A percentile compares a stretch with the other conserved stretches of the same genome.
These are phyloP conservation scores for Coleophoma eucalyptorum DNA, from an alignment of 2,329 filamentous ascomycete genomes.

Conservation along the genomic window DNA sequence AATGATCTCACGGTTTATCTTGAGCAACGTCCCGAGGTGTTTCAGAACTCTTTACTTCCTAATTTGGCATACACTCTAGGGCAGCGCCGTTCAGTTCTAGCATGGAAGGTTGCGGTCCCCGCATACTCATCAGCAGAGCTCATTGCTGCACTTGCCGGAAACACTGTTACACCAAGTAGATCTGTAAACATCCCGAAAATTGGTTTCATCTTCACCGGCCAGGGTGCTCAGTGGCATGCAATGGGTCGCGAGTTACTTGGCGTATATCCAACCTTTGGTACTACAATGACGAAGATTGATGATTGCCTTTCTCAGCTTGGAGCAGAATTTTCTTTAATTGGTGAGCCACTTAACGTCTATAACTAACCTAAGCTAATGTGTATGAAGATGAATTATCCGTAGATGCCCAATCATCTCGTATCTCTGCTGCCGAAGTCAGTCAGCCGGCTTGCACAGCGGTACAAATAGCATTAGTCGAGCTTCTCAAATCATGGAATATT, in stretches of 20 bases:
- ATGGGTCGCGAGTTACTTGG: slow-evolving; percentile 25
- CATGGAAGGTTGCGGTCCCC: slow-evolving; percentile 18
- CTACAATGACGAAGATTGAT: slow-evolving; percentile 28
- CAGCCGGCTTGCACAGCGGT: slow-evolving; percentile 43
- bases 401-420: slow-evolving; percentile 28
- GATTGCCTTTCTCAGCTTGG: slow-evolving; percentile 32
- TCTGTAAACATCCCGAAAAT: slow-evolving; percentile 13
- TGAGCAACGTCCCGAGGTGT: slow-evolving; percentile 19
- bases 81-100: slow-evolving; percentile 18
- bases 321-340: slow-evolving; percentile 17
- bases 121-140: slow-evolving; percentile 14
- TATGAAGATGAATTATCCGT: slow-evolving; percentile 30
- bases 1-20: slow-evolving; percentile 15
- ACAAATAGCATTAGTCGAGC: slow-evolving; percentile 40
- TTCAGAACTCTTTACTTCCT: slow-evolving; percentile 15
- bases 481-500: slow-evolving; percentile 41
- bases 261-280: slow-evolving; percentile 30
- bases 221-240: slow-evolving; percentile 20
- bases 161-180: slow-evolving; percentile 16
- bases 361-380: no score
- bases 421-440: slow-evolving; percentile 36
- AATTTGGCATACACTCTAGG: slow-evolving; percentile 23
- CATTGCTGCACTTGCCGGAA: slow-evolving; percentile 35
- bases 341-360: background rate
- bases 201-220: slow-evolving; percentile 24